Evolutionary conservation across 1,284 basidiomycete species (phyloP).

Genomic region (Pascua sp.): DNA sequence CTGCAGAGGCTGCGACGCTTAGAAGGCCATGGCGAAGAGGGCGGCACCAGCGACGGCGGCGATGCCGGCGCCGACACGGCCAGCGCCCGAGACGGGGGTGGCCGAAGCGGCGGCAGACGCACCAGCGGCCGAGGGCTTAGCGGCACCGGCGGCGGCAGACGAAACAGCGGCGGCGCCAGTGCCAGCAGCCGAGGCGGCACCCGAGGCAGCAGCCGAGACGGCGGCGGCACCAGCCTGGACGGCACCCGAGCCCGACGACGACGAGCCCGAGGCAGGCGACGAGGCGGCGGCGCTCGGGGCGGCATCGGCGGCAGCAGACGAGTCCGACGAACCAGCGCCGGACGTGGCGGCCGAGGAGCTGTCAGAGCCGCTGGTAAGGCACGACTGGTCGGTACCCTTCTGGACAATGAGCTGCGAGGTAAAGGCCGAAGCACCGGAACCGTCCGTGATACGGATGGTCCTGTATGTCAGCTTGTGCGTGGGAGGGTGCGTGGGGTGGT

Average conservation of each 20-base stretch:
- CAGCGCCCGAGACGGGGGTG: conserved; percentile 13
- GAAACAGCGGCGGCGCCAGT: conserved; percentile 1
- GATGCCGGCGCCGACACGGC: conserved; percentile 4
- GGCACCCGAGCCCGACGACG: background rate
- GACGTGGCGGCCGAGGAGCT: no score
- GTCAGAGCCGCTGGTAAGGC: conserved; percentile 20
- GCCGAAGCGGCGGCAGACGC: conserved; percentile 13
- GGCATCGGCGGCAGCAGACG: background rate
- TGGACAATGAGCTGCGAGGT: conserved; percentile 58
- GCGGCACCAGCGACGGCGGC: conserved; percentile 3
- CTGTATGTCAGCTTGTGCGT: conserved; percentile 14
- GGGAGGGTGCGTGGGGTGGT: no score
- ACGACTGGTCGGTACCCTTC: conserved; percentile 48
- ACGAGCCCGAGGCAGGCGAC: conserved; percentile 20
- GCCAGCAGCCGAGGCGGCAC: background rate
- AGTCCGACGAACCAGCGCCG: background rate
- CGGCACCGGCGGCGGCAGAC: conserved; percentile 18
- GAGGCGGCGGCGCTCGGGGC: conserved; percentile 19
- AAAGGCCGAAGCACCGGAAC: conserved; percentile 58
- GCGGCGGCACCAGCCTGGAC: background rate
- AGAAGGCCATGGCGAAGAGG: conserved; percentile 9
- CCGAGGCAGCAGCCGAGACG: background rate
- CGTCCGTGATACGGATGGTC: conserved; percentile 52
- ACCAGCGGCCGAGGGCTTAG: conserved; percentile 23
- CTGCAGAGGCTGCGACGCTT: background rate